These are phyloP conservation scores for Trichoderma sp. DNA, from an alignment of 2,329 filamentous ascomycete genomes.

Conservation along the genomic window DNA sequence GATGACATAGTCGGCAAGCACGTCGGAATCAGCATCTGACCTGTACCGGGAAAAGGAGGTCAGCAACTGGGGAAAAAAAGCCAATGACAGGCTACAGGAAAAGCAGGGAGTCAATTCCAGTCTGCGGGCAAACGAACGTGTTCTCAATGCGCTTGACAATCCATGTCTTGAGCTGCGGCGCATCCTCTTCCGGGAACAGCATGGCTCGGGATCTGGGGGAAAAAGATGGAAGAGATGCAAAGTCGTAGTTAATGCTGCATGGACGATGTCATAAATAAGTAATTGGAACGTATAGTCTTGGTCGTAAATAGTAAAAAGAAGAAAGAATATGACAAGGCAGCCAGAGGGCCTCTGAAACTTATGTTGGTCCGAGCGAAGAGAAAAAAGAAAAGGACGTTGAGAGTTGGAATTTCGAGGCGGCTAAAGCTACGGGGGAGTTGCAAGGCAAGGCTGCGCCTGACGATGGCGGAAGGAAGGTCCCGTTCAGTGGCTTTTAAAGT, in stretches of 20 bases:
- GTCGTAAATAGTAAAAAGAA: not conserved
- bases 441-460: constrained; percentile 22
- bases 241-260: not conserved
- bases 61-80: not conserved
- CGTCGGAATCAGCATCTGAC: constrained; percentile 77
- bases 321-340: not conserved
- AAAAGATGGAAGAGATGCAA: not conserved
- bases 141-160: constrained; percentile 75
- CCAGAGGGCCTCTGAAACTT: not conserved
- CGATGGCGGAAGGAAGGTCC: constrained; percentile 18
- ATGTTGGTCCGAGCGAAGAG: not conserved
- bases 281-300: not conserved
- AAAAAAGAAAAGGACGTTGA: not conserved
- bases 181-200: constrained; percentile 65
- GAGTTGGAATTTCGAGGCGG: not conserved
- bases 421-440: not conserved
- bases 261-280: not conserved
- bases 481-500: constrained; percentile 18
- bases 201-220: constrained; percentile 41
- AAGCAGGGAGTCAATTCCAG: not conserved
- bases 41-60: constrained; percentile 43
- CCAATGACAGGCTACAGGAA: not conserved
- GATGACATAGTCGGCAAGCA: constrained; percentile 82
- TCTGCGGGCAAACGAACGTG: constrained; percentile 55
- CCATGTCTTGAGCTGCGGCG: constrained; percentile 70